Evolutionary conservation across 169 alveolate genomes (phyloP), one percentile per base, ranked within the genome.

Genomic region (Sarcocystis neurona): DNA sequence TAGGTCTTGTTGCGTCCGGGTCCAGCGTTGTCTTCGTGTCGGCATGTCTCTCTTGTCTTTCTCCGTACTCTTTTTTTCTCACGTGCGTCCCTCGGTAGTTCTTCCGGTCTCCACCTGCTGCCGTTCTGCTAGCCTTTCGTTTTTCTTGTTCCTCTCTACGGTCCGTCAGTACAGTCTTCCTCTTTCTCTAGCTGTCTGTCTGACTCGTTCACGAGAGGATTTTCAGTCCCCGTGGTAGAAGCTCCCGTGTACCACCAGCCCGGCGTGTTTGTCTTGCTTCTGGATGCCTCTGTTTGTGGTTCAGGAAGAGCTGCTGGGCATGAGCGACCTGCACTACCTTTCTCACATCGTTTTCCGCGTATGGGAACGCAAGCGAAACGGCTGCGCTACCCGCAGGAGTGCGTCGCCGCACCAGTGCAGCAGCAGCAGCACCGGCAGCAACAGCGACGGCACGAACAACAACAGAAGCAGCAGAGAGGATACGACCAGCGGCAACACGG

Each of bases 261-360:
- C 20, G 10, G 66, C n/a, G 56, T 46, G 8, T 37, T 30, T 1
- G 34, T 6, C 30, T 79, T 0, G 30, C 53, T 6, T 1, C 10
- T 12, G 30, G 27, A 18, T 47, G 12, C 66, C 34, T 1, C n/a
- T 60, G 15, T 32, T 43, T 3, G 53, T 74, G 37, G 39, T 47
- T 63, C 50, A 47, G 89, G 15, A 88, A 72, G 92, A 89, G 46
- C 46, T 39, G 82, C 44, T 74, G 63, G 86, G 87, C 43, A 53
- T 60, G 68, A 53, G 79, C 70, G 92, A 89, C 44, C 84, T 84
- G 58, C 92, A 89, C 82, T 89, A 89, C 56, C 79, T 89, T 18
- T 89, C 92, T 34, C 89, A 89, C 87, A 80, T 89, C 68, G 89
- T 89, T 39, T 84, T 89, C 60, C 79, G 92, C n/a, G 89, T 89